Evolutionary conservation across 2,329 filamentous ascomycete genomes (phyloP).

Genomic region (Moelleriella libera): DNA sequence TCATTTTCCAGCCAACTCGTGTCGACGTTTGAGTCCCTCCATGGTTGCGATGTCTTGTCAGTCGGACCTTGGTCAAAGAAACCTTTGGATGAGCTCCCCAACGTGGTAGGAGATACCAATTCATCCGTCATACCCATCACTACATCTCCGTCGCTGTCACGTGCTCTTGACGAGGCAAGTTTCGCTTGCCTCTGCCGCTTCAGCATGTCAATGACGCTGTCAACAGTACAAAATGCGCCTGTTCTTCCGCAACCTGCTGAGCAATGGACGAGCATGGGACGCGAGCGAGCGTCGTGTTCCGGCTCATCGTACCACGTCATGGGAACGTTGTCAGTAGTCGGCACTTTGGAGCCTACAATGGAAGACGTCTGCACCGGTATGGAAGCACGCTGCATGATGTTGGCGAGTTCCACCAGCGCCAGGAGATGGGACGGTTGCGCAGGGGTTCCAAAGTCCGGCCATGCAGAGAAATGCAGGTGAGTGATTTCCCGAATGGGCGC

Average conservation of each 20-base stretch:
- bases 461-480: conserved; percentile 87
- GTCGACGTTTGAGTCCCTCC: conserved; percentile 18
- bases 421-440: conserved; percentile 80
- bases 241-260: conserved; percentile 92
- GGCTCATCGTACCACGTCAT: conserved; percentile 44
- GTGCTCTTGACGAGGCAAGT: conserved; percentile 6
- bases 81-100: conserved; percentile 6
- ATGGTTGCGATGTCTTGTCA: conserved; percentile 1
- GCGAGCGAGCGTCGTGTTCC: conserved; percentile 32
- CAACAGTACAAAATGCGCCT: conserved; percentile 91
- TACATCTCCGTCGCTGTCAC: conserved; percentile 28
- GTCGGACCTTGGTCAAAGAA: conserved; percentile 6
- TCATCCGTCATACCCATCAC: conserved; percentile 23
- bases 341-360: conserved; percentile 15
- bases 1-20: conserved; percentile 56
- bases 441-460: conserved; percentile 92
- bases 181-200: conserved; percentile 57
- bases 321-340: conserved; percentile 14
- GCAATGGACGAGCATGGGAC: conserved; percentile 85
- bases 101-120: conserved; percentile 13
- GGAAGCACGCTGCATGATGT: conserved; percentile 51
- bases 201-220: conserved; percentile 90
- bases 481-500: conserved; percentile 82
- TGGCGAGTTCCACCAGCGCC: conserved; percentile 78
- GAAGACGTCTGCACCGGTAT: conserved; percentile 30